Percentiles rank a stretch among this genome's conserved stretches.
Conservation (phyloP, 1,284 basidiomycete genomes). For the Fereydounia khargensis region DNA sequence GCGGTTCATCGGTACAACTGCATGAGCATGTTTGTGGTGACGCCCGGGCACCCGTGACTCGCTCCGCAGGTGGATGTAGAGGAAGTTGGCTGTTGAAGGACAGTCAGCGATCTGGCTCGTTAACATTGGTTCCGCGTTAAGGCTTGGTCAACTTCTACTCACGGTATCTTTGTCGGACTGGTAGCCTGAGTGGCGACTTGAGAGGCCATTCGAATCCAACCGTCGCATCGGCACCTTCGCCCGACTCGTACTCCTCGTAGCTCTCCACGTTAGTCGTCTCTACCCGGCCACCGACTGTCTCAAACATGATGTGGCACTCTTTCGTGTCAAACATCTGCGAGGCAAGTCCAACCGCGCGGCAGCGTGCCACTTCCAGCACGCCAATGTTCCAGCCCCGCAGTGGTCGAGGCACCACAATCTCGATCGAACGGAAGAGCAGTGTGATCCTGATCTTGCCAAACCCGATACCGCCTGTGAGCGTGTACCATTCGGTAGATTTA, state of each 20-base stretch:
- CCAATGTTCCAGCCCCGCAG: constrained; percentile 50
- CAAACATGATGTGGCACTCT: constrained; percentile 26
- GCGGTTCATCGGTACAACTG: constrained; percentile 36
- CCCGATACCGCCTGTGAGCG: constrained; percentile 42
- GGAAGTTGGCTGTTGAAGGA: no score
- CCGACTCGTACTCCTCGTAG: constrained; percentile 20
- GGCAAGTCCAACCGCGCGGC: constrained; percentile 25
- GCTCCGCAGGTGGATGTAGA: constrained; percentile 36
- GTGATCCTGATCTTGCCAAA: constrained; percentile 47
- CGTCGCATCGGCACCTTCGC: constrained; percentile 14
- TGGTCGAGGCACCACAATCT: constrained; percentile 38
- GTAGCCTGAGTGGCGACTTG: constrained; percentile 20
- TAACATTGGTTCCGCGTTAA: no score
- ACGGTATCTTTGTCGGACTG: constrained; percentile 35
- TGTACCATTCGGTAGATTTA: constrained; percentile 33
- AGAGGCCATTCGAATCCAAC: constrained; percentile 31
- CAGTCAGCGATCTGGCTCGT: no score
- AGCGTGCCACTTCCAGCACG: constrained; percentile 30
- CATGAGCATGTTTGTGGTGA: constrained; percentile 26
- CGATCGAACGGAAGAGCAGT: constrained; percentile 42
- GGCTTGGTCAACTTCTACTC: no score
- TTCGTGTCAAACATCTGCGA: constrained; percentile 29
- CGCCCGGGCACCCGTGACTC: constrained; percentile 42
- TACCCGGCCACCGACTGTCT: constrained; percentile 38
- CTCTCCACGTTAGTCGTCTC: constrained; percentile 26